Base-by-base conservation (phyloP, 208 protist genomes). In the Angomonas ambiguus region DNA sequence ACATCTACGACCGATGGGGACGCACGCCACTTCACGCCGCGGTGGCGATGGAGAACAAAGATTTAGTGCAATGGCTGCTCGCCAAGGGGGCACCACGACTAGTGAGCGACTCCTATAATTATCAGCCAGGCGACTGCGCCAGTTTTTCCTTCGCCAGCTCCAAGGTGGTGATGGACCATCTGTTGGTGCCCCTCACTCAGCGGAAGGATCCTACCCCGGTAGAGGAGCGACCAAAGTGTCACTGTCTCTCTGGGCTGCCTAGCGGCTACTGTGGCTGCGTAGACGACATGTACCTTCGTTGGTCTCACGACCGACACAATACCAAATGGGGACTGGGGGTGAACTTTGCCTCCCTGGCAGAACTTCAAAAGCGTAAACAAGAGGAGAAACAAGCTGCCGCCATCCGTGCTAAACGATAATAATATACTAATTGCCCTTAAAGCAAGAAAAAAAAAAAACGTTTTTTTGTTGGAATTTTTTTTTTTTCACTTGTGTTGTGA, bases 1-100 rank as follows among this genome's bases (percentile, higher is more conserved):
- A 88, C 67, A 80, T 95, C 33, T 92, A 90, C 72, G 89, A 95
- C 70, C 83, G 89, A 65, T 95, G 89, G 87, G 89, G 89, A 59
- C 83, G 89, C 58, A 87, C 89, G 0, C 86, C 89, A 25, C 79
- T 95, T 13, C 86, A 92, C 67, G 89, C 89, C 8, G 89, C 89
- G 24, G 69, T 87, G 62, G 76, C 84, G n/a, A 75, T 93, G 61
- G 79, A 81, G 32, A 91, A 79, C 65, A 51, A 62, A 0, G 82
- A 85, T 33, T 83, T 85, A 20, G 82, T 92, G 41, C 72, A 86
- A 71, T 95, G 89, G 87, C 72, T 95, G 25, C 33, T 88, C 10
- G 69, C 57, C 1, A 87, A 91, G 38, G 89, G 89, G 0, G 89
- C 84, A 10, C 84, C 86, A 27, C 82, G 88, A 28, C 87, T 87